These are phyloP conservation scores for Myxozyma kluyveri DNA, from an alignment of 805 yeast species.

Conservation along the genomic window DNA sequence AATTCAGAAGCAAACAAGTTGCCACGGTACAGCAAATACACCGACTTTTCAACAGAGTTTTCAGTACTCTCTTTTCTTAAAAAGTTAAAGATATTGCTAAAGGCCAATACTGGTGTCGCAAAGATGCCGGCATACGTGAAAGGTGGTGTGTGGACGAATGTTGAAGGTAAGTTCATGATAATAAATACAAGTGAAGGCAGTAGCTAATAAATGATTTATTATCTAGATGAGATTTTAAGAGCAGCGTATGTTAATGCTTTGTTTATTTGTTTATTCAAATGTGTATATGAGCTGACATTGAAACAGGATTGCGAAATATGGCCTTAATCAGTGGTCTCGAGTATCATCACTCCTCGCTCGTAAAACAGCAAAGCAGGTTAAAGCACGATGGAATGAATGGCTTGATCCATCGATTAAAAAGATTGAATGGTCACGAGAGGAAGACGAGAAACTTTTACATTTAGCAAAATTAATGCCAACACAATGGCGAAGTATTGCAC, in stretches of 20 bases:
- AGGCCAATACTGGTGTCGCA: no score
- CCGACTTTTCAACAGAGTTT: no score
- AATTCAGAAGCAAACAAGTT: no score
- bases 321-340: constrained; percentile 91
- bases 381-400: constrained; percentile 89
- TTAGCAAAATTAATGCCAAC: constrained; percentile 75
- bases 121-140: constrained; percentile 63
- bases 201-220: constrained; percentile 25
- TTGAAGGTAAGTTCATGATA: constrained; percentile 43
- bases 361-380: constrained; percentile 88
- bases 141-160: constrained; percentile 88
- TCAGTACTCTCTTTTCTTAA: no score
- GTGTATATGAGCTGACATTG: background rate
- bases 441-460: constrained; percentile 68
- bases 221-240: constrained; percentile 70
- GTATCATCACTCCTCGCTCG: constrained; percentile 81
- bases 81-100: no score
- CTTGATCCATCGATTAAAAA: constrained; percentile 69
- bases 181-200: background rate
- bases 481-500: constrained; percentile 92
- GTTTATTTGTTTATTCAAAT: background rate
- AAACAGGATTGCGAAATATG: constrained; percentile 70
- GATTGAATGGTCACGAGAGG: constrained; percentile 66
- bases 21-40: no score
- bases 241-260: constrained; percentile 53